Evolutionary conservation across 768 basidiomycete species (phyloP), one percentile per base, ranked within the genome.

Genomic region (Botryobasidium botryosum): DNA sequence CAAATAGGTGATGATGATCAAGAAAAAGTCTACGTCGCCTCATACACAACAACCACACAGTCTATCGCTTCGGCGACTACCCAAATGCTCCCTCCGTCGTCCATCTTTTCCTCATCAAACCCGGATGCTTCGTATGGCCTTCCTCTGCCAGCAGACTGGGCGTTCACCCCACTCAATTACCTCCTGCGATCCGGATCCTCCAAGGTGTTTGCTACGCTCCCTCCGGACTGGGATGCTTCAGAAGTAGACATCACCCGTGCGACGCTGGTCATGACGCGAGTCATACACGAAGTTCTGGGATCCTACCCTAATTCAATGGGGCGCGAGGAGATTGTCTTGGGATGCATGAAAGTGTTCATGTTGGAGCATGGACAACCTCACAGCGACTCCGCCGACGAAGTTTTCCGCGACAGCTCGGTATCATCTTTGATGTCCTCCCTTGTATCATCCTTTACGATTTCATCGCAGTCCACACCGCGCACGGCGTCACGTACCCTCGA

Each of bases 271-370:
- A 61, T 91, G n/a, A 66, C 70, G 2, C 64, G 66, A 33, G 59
- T 71, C 12, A 60, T 66, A 7, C 68, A 70, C 25, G n/a, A 64
- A 71, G 36, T 58, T 71, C 4, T 53, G 78, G 26, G 35, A 35
- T 21, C n/a, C 4, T 21, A 18, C 18, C 8, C 50, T 55, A 13
- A 56, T 55, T 7, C 68, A 12, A 57, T 76, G 55, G 64, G 60
- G 15, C 64, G 71, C 35, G 72, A 74, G 42, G 73, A 79, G 50
- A 62, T 69, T 1, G 65, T 81, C 4, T 79, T 90, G 52, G 72
- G 69, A 17, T 80, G 87, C 51, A 91, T 94, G 85, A 85, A 84
- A 51, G 74, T 94, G 13, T 88, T 87, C 61, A 91, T 94, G 88
- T 73, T 97, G 24, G 91, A 97, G 58, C 84, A 92, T 56, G 85